Conservation (phyloP, 371 early-diverging fungal species). For the Dentiscutata heterogama region DNA sequence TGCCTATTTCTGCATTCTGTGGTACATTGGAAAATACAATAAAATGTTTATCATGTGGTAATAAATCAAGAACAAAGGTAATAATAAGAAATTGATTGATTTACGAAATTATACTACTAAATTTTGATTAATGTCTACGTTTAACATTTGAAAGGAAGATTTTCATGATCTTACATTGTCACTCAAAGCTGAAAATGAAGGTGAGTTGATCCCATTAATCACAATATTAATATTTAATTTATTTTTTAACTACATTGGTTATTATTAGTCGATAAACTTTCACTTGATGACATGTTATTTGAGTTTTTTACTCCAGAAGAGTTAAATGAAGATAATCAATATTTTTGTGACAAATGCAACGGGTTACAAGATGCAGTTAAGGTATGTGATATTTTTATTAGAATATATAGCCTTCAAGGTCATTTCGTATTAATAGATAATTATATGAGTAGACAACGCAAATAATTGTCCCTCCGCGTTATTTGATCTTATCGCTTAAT, state of each 20-base stretch:
- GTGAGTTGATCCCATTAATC: neutral
- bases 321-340: constrained; percentile 51
- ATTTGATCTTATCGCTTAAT: constrained; percentile 52
- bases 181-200: constrained; percentile 44
- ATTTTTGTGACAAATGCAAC: constrained; percentile 51
- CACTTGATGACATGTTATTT: constrained; percentile 45
- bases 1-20: constrained; percentile 48
- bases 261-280: constrained; percentile 21
- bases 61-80: constrained; percentile 50
- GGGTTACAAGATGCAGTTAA: constrained; percentile 48
- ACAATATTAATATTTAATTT: neutral
- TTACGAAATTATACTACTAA: no score
- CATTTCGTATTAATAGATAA: neutral
- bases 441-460: constrained; percentile 43
- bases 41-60: constrained; percentile 50
- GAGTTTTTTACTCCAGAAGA: constrained; percentile 52
- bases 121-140: neutral
- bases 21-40: constrained; percentile 50
- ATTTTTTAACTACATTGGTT: neutral
- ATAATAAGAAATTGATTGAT: neutral
- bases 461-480: constrained; percentile 47
- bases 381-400: constrained; percentile 40
- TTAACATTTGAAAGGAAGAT: constrained; percentile 45
- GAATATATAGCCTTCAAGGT: neutral
- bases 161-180: constrained; percentile 53